Evolutionary conservation across 2,329 filamentous ascomycete species (phyloP).

Genomic region (Epichloe elymi): DNA sequence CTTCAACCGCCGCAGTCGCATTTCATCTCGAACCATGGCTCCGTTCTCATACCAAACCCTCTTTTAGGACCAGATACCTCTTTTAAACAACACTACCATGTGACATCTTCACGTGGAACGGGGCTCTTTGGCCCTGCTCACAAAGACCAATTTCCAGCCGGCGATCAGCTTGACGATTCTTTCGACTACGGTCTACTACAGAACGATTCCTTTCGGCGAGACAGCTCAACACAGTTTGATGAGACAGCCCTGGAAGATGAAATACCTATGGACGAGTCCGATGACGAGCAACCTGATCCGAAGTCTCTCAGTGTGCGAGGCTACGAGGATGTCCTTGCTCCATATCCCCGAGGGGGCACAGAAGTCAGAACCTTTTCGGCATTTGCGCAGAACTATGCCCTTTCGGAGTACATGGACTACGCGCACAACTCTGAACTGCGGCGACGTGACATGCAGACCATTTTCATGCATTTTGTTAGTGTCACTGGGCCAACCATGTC

Average conservation of each 20-base stretch:
- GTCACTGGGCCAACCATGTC: conserved; percentile 79
- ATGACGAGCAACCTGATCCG: conserved; percentile 38
- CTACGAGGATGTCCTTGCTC: conserved; percentile 23
- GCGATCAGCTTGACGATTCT: conserved; percentile 5
- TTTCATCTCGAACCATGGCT: conserved; percentile 1
- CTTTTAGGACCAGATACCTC: conserved; percentile 6
- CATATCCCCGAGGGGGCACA: conserved; percentile 22
- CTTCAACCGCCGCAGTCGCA: not conserved
- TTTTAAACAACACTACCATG: conserved; percentile 1
- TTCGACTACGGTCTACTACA: not conserved
- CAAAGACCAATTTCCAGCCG: conserved; percentile 5
- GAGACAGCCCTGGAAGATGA: conserved; percentile 2
- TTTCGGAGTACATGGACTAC: conserved; percentile 55
- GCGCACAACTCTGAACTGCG: conserved; percentile 59
- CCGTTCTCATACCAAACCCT: conserved; percentile 11
- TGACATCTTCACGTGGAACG: not conserved
- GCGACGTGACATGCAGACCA: conserved; percentile 64
- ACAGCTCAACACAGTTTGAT: not conserved
- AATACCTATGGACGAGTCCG: conserved; percentile 35
- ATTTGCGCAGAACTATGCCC: conserved; percentile 33
- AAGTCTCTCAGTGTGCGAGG: conserved; percentile 6
- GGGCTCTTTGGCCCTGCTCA: not conserved
- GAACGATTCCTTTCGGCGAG: not conserved
- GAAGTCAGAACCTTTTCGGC: conserved; percentile 36
- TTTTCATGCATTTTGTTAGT: conserved; percentile 87